Percentiles rank a stretch among this genome's conserved stretches.
These are phyloP conservation scores for Pluteus cervinus DNA, from an alignment of 768 basidiomycete genomes.

Conservation along the genomic window DNA sequence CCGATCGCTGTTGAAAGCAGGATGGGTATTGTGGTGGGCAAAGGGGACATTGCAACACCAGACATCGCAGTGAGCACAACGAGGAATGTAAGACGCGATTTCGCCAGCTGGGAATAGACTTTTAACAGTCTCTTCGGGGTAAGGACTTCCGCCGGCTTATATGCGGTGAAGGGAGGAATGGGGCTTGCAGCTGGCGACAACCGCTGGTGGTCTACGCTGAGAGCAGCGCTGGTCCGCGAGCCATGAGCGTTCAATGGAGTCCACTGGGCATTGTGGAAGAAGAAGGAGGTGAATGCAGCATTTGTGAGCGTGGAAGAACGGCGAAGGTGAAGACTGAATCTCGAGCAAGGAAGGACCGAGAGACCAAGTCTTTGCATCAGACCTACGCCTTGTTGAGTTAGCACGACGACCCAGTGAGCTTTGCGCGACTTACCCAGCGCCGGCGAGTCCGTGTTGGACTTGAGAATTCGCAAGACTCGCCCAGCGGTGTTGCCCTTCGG, in stretches of 20 bases:
- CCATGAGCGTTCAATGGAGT: conserved; percentile 9
- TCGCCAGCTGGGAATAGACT: conserved; percentile 78
- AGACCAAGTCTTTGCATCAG: too few species aligned
- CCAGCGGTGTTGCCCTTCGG: too few species aligned
- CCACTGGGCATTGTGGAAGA: conserved; percentile 62
- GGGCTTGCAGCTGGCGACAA: too few species aligned
- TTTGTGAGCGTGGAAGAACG: too few species aligned
- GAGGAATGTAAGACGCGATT: conserved; percentile 75
- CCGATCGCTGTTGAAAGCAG: conserved; percentile 85
- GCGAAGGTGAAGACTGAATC: too few species aligned
- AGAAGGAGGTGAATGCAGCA: conserved; percentile 55
- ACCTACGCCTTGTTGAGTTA: too few species aligned
- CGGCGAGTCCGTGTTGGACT: background rate
- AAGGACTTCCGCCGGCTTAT: conserved; percentile 33
- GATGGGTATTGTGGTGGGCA: conserved; percentile 78
- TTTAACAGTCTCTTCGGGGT: conserved; percentile 49
- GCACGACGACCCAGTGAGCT: too few species aligned
- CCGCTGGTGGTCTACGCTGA: too few species aligned
- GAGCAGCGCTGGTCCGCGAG: conserved; percentile 9
- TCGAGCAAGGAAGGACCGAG: too few species aligned
- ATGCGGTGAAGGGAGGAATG: conserved; percentile 18
- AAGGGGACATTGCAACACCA: conserved; percentile 87
- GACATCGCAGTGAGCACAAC: conserved; percentile 88
- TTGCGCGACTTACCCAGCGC: too few species aligned
- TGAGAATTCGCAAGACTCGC: too few species aligned